Evolutionary conservation across 2,329 filamentous ascomycete species (phyloP).

Genomic region (Ophiostoma fasciatum): DNA sequence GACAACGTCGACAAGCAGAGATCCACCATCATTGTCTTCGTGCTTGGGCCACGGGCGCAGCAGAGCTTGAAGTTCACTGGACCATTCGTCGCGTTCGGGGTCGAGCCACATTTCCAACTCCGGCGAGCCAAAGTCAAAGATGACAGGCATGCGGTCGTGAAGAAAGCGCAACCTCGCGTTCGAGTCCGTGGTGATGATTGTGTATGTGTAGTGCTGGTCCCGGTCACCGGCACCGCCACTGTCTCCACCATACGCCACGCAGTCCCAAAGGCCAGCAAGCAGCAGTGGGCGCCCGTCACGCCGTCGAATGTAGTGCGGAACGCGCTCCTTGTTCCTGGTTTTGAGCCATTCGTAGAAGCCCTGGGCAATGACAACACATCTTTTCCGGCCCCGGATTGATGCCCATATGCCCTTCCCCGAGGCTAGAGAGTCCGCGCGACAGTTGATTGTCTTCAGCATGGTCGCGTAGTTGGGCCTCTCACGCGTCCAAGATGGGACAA

Average conservation of each 20-base stretch:
- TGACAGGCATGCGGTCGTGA: conserved; percentile 92
- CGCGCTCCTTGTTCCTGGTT: conserved; percentile 58
- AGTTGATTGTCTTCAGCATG: conserved; percentile 85
- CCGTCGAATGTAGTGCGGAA: conserved; percentile 72
- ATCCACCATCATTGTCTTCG: conserved; percentile 38
- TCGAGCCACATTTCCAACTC: conserved; percentile 65
- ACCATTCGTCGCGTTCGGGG: conserved; percentile 58
- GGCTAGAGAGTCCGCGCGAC: conserved; percentile 71
- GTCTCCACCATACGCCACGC: too few species aligned
- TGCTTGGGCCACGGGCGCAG: conserved; percentile 42
- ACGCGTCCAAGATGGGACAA: conserved; percentile 90
- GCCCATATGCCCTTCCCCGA: conserved; percentile 77
- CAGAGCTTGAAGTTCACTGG: conserved; percentile 57
- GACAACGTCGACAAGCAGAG: conserved; percentile 53
- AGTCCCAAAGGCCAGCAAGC: conserved; percentile 86
- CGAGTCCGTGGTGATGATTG: conserved; percentile 80
- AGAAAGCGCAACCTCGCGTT: conserved; percentile 74
- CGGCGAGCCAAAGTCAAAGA: conserved; percentile 63
- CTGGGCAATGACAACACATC: conserved; percentile 76
- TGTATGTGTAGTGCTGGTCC: conserved; percentile 90
- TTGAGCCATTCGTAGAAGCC: conserved; percentile 97
- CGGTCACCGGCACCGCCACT: too few species aligned
- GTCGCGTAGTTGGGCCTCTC: conserved; percentile 61
- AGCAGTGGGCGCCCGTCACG: conserved; percentile 75
- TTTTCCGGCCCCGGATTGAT: conserved; percentile 75